Conservation (phyloP, 805 yeast genomes). For the Hanseniaspora taiwanica region DNA sequence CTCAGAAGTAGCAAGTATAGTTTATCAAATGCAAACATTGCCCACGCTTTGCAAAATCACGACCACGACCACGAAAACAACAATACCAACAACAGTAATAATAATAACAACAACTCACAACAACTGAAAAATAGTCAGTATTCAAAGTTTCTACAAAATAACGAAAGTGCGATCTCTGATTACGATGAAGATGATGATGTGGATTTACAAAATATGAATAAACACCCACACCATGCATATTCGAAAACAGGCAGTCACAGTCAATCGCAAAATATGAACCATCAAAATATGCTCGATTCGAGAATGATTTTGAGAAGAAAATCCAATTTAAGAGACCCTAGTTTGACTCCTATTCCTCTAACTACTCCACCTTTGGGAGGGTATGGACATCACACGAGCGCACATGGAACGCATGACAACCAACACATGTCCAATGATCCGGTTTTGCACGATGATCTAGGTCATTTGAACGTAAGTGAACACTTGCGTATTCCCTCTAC, state of each 20-base stretch:
- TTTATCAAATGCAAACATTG: neutral
- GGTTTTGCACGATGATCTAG: neutral
- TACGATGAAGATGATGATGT: constrained; percentile 5
- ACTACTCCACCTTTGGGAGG: constrained; percentile 6
- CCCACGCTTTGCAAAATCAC: neutral
- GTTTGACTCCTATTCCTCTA: constrained; percentile 5
- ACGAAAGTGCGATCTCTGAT: constrained; percentile 6
- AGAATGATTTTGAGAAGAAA: constrained; percentile 2
- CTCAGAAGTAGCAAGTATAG: too few species aligned
- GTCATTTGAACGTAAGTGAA: neutral
- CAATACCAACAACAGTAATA: neutral
- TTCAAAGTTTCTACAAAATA: constrained; percentile 4
- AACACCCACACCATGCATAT: neutral
- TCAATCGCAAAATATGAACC: neutral
- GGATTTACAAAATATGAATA: neutral
- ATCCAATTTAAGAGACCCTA: constrained; percentile 5
- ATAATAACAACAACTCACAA: neutral
- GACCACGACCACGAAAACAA: neutral
- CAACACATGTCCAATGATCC: neutral
- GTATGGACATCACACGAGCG: constrained; percentile 3
- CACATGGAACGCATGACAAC: neutral
- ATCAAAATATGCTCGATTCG: neutral
- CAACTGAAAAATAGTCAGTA: constrained; percentile 3
- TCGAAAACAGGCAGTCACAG: neutral
- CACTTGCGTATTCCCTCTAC: neutral